Evolutionary conservation across 305 asterid species (phyloP).

Genomic region (Salvia sclarea): DNA sequence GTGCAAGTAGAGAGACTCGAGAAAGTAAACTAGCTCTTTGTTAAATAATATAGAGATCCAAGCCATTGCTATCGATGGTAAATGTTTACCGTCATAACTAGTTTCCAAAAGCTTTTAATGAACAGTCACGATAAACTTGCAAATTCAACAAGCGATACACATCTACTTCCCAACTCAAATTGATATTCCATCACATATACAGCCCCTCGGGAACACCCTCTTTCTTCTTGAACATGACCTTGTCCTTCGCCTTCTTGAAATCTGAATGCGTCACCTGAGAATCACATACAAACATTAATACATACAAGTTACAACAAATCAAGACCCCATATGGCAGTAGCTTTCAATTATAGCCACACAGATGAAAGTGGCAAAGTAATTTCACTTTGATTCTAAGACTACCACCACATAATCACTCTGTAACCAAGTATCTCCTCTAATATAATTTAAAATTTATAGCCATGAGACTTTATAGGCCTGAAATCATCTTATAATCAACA

Average conservation of each 20-base stretch:
- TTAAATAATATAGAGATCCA: neutral
- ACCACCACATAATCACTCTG: neutral
- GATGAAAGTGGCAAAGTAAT: neutral
- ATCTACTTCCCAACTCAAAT: neutral
- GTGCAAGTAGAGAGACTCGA: neutral
- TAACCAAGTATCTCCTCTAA: neutral
- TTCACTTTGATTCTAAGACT: neutral
- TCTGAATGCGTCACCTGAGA: constrained; percentile 54
- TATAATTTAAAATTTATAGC: neutral
- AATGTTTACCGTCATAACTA: neutral
- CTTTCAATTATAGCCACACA: neutral
- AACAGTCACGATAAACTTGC: neutral
- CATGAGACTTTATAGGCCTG: neutral
- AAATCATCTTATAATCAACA: neutral
- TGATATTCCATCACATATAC: constrained; percentile 48
- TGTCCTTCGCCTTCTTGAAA: constrained; percentile 66
- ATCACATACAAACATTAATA: constrained; percentile 17
- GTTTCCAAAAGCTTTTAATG: constrained; percentile 2
- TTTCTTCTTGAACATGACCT: constrained; percentile 71
- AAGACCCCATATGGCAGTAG: neutral
- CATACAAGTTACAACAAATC: neutral
- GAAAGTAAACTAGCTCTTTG: neutral
- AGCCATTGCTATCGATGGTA: too few species aligned
- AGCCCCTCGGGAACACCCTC: constrained; percentile 70
- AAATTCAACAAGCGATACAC: constrained; percentile 7